Percentiles rank a stretch among this genome's conserved stretches.
Conservation (phyloP, 2,329 filamentous ascomycete species). For the Penicillium sp. region DNA sequence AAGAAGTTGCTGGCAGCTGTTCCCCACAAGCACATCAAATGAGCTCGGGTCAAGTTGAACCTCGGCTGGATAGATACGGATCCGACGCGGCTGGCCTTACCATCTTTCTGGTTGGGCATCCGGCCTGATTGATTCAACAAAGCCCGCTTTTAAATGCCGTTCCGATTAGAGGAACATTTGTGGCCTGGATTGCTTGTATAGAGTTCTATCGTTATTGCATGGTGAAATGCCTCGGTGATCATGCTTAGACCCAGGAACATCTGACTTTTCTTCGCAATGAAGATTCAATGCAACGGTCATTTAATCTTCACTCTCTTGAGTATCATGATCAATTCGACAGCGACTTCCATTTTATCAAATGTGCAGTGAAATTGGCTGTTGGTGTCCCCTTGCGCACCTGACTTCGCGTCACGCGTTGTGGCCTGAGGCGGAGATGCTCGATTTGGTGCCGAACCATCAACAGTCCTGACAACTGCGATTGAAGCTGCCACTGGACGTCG, state of each 20-base stretch:
- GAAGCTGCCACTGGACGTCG: not conserved
- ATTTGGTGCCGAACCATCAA: conserved; percentile 29
- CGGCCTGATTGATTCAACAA: not conserved
- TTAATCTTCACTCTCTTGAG: not conserved
- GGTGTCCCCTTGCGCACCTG: conserved; percentile 20
- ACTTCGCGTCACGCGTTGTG: conserved; percentile 37
- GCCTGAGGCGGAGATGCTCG: conserved; percentile 35
- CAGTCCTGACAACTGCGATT: conserved; percentile 16
- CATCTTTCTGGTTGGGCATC: not conserved
- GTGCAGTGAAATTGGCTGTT: not conserved
- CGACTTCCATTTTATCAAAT: not conserved
- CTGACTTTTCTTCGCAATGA: not conserved
- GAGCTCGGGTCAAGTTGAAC: conserved; percentile 16
- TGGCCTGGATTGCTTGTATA: not conserved
- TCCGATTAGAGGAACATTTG: not conserved
- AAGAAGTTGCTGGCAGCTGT: conserved; percentile 4
- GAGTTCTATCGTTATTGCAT: not conserved
- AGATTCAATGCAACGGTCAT: not conserved
- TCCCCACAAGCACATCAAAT: conserved; percentile 11
- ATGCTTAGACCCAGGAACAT: not conserved
- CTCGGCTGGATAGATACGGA: conserved; percentile 20
- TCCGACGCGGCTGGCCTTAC: not conserved
- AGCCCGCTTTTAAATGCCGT: not conserved
- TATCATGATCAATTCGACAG: not conserved
- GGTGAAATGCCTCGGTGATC: not conserved